Conservation (phyloP, 2,329 filamentous ascomycete genomes). For the Thelonectria discophora region DNA sequence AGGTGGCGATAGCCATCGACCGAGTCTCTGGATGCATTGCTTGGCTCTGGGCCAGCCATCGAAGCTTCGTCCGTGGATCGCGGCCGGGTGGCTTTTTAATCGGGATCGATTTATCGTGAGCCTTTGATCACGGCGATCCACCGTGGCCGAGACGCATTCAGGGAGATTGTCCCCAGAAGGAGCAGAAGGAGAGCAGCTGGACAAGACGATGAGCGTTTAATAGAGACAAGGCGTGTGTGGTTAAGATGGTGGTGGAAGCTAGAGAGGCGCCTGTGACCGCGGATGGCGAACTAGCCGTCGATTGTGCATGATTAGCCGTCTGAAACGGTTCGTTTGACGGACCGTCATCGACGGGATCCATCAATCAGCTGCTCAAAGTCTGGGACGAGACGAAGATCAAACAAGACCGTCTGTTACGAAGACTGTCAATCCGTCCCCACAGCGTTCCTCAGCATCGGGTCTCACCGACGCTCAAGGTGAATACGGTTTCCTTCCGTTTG, state of each 20-base stretch:
- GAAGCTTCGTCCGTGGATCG: slow-evolving; percentile 36
- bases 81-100: slow-evolving; percentile 33
- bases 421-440: slow-evolving; percentile 28
- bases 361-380: slow-evolving; percentile 14
- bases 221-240: no score
- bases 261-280: slow-evolving; percentile 1
- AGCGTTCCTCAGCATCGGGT: slow-evolving; percentile 29
- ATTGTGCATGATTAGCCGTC: slow-evolving; percentile 25
- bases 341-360: slow-evolving; percentile 23
- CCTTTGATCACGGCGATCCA: slow-evolving; percentile 10
- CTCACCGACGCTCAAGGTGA: not conserved
- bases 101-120: slow-evolving; percentile 30
- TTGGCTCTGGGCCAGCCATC: slow-evolving; percentile 24
- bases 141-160: slow-evolving; percentile 27
- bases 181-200: not conserved
- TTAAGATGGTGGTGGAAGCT: no score
- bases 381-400: slow-evolving; percentile 33
- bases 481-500: not conserved
- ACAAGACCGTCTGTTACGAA: slow-evolving; percentile 28
- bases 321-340: slow-evolving; percentile 34
- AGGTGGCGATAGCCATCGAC: not conserved
- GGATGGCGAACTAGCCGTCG: not conserved
- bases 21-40: not conserved
- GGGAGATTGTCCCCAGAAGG: not conserved
- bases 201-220: no score